Evolutionary conservation across 169 alveolate species (phyloP).

Genomic region (Hepatocystis sp.): DNA sequence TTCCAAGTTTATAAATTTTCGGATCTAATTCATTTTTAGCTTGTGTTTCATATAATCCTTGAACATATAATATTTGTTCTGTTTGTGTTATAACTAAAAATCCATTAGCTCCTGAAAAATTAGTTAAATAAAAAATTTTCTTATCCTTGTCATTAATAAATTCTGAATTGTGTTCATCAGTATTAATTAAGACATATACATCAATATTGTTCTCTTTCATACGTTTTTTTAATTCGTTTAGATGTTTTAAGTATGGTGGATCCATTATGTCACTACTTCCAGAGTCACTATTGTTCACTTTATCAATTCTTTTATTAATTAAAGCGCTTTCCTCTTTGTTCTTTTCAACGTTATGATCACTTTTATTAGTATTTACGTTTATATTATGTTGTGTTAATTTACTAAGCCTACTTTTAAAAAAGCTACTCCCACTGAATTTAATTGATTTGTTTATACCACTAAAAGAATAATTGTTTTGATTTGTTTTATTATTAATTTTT

Average conservation of each 20-base stretch:
- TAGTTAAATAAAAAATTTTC: slow-evolving; percentile 35
- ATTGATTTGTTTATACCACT: no score
- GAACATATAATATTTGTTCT: slow-evolving; percentile 23
- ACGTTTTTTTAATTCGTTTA: slow-evolving; percentile 14
- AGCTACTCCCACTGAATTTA: background rate
- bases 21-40: slow-evolving; percentile 55
- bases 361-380: no score
- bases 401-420: background rate
- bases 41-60: slow-evolving; percentile 71
- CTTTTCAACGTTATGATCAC: background rate
- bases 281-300: background rate
- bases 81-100: slow-evolving; percentile 52
- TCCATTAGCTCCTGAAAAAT: slow-evolving; percentile 69
- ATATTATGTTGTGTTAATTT: no score
- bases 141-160: slow-evolving; percentile 65
- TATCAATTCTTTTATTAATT: background rate
- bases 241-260: background rate
- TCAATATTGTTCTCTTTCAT: slow-evolving; percentile 59
- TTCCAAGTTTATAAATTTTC: slow-evolving; percentile 10
- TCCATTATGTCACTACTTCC: background rate
- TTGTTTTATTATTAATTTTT: no score
- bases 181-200: slow-evolving; percentile 61
- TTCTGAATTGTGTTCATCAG: slow-evolving; percentile 76
- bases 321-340: background rate
- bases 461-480: no score